Conservation (phyloP, 192 early-diverging fungal species). For the Hyaloraphidium curvatum region DNA sequence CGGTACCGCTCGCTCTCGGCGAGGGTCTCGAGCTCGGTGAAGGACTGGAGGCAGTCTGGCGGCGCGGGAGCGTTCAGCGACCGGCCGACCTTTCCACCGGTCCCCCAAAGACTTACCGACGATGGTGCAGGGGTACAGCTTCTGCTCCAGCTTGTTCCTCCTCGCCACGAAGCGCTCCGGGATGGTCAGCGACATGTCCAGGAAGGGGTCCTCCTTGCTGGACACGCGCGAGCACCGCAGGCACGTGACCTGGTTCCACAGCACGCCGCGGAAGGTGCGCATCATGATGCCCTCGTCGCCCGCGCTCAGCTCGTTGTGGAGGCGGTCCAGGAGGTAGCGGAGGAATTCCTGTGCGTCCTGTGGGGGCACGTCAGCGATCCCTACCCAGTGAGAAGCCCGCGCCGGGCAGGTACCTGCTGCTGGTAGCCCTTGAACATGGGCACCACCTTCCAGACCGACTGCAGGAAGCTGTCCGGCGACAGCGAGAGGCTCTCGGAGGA, state of each 20-base stretch:
- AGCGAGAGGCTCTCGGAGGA: not conserved
- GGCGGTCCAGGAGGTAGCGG: conserved; percentile 6
- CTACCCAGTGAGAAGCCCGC: too few species aligned
- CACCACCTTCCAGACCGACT: conserved; percentile 3
- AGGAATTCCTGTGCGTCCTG: conserved; percentile 15
- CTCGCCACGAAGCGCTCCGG: conserved; percentile 4
- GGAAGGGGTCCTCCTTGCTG: conserved; percentile 6
- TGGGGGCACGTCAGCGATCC: too few species aligned
- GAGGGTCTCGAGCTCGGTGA: conserved; percentile 9
- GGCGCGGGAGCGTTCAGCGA: not conserved
- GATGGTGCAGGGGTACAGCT: too few species aligned
- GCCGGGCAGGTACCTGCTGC: too few species aligned
- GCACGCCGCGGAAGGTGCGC: conserved; percentile 7
- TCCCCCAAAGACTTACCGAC: too few species aligned
- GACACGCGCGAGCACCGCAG: conserved; percentile 5
- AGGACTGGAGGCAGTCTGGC: conserved; percentile 8
- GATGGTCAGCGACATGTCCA: conserved; percentile 13
- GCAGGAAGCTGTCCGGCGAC: conserved; percentile 5
- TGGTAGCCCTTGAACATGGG: conserved; percentile 10
- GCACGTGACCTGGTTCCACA: conserved; percentile 1
- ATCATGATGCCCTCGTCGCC: conserved; percentile 6
- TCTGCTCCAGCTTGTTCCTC: conserved; percentile 1
- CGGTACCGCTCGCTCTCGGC: conserved; percentile 7
- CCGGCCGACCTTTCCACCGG: not conserved
- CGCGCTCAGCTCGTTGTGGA: conserved; percentile 7